Conservation (phyloP, 2,329 filamentous ascomycete species). For the Scortechinia acanthostroma region DNA sequence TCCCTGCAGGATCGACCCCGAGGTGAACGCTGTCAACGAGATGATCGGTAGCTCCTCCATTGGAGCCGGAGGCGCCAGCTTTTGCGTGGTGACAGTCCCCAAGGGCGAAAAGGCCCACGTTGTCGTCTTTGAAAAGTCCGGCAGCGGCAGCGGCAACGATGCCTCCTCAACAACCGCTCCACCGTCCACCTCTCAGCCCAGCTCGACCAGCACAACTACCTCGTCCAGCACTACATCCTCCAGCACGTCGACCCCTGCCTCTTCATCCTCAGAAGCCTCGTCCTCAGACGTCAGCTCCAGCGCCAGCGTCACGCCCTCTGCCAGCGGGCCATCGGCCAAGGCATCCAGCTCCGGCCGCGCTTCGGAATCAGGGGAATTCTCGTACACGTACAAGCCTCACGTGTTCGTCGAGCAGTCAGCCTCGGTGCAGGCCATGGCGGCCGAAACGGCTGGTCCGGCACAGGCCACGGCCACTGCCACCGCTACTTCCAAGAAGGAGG, state of each 20-base stretch:
- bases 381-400: conserved; percentile 1
- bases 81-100: conserved; percentile 72
- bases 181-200: neutral
- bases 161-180: neutral
- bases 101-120: conserved; percentile 61
- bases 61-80: conserved; percentile 63
- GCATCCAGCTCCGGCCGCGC: neutral
- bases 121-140: conserved; percentile 32
- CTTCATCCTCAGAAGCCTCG: neutral
- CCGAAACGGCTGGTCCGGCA: neutral
- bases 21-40: conserved; percentile 41
- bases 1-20: conserved; percentile 67
- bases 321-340: neutral
- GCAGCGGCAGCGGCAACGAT: neutral
- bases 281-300: neutral
- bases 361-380: neutral
- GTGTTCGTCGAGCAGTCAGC: neutral
- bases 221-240: neutral
- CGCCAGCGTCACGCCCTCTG: neutral
- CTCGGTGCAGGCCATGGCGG: too few relatives aligned
- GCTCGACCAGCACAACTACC: neutral
- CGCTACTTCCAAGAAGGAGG: neutral
- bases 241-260: neutral
- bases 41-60: conserved; percentile 45
- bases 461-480: neutral